Evolutionary conservation across 305 asterid species (phyloP).

Genomic region (Ilex paraguariensis): DNA sequence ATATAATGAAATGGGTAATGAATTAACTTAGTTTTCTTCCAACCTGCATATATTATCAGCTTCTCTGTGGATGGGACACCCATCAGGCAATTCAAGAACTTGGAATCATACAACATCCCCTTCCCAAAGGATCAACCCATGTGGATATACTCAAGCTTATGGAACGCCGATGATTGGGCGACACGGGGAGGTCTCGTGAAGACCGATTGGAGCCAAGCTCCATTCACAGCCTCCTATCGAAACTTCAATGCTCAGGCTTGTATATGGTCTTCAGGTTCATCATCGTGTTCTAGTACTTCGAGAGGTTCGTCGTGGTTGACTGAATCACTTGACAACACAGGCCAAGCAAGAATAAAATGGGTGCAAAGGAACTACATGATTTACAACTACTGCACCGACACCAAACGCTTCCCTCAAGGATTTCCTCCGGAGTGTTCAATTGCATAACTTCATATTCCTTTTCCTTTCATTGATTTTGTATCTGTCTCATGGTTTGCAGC

Average conservation of each 20-base stretch:
- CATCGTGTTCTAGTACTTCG: too few relatives aligned
- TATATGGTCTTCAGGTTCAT: too few relatives aligned
- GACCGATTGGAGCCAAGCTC: slow-evolving; percentile 64
- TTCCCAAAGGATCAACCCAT: slow-evolving; percentile 55
- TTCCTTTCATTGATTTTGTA: too few relatives aligned
- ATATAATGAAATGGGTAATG: too few relatives aligned
- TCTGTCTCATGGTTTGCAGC: too few relatives aligned
- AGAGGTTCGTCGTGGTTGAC: slow-evolving; percentile 19
- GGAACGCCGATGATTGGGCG: slow-evolving; percentile 80
- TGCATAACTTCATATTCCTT: too few relatives aligned
- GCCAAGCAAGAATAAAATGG: slow-evolving; percentile 29
- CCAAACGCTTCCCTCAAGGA: slow-evolving; percentile 45
- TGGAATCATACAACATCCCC: slow-evolving; percentile 35
- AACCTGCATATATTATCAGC: slow-evolving; percentile 16
- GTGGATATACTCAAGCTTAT: slow-evolving; percentile 55
- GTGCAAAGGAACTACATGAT: slow-evolving; percentile 48
- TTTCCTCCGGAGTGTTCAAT: slow-evolving; percentile 38
- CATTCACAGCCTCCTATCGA: slow-evolving; percentile 53
- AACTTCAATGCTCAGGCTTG: slow-evolving; percentile 37
- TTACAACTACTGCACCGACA: slow-evolving; percentile 56
- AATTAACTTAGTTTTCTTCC: too few relatives aligned
- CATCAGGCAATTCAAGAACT: slow-evolving; percentile 63
- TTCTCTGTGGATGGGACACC: slow-evolving; percentile 57
- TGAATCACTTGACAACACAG: slow-evolving; percentile 41
- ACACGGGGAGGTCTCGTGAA: slow-evolving; percentile 63